Evolutionary conservation across 2,329 filamentous ascomycete genomes (phyloP).

Genomic region (Fusarium sp.): DNA sequence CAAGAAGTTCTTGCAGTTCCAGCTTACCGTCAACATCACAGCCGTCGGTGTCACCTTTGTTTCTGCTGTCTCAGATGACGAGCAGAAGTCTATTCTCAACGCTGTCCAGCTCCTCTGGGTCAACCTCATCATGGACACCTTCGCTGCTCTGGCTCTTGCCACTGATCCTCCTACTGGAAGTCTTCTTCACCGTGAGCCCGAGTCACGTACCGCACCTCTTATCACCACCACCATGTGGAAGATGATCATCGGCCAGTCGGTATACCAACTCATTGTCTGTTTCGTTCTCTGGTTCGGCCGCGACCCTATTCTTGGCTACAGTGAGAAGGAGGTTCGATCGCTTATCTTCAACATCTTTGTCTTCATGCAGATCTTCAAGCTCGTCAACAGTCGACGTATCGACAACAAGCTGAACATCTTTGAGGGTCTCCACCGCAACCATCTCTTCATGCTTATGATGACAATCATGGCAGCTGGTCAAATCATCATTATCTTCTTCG

Average conservation of each 20-base stretch:
- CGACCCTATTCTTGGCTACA: constrained; percentile 60
- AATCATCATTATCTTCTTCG: constrained; percentile 42
- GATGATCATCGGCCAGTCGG: constrained; percentile 71
- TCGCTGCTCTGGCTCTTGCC: constrained; percentile 72
- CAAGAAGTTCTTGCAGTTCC: constrained; percentile 76
- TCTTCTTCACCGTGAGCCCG: constrained; percentile 65
- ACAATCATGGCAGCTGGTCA: constrained; percentile 49
- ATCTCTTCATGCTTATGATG: constrained; percentile 45
- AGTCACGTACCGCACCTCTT: constrained; percentile 74
- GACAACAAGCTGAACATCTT: constrained; percentile 93
- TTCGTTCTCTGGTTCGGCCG: constrained; percentile 72
- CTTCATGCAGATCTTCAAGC: constrained; percentile 79
- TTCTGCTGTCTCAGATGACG: constrained; percentile 66
- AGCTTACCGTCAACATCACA: constrained; percentile 78
- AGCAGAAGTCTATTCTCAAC: constrained; percentile 71
- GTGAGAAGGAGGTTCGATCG: constrained; percentile 60
- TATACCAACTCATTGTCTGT: constrained; percentile 70
- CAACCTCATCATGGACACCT: constrained; percentile 77
- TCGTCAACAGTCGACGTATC: constrained; percentile 73
- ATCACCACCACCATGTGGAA: constrained; percentile 79
- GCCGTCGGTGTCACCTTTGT: constrained; percentile 74
- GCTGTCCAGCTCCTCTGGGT: constrained; percentile 77
- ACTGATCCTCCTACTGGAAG: constrained; percentile 71
- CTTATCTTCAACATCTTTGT: constrained; percentile 78
- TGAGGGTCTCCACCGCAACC: constrained; percentile 67